Base-by-base conservation (phyloP, 345 rosid genomes). In the Citrus maxima region DNA sequence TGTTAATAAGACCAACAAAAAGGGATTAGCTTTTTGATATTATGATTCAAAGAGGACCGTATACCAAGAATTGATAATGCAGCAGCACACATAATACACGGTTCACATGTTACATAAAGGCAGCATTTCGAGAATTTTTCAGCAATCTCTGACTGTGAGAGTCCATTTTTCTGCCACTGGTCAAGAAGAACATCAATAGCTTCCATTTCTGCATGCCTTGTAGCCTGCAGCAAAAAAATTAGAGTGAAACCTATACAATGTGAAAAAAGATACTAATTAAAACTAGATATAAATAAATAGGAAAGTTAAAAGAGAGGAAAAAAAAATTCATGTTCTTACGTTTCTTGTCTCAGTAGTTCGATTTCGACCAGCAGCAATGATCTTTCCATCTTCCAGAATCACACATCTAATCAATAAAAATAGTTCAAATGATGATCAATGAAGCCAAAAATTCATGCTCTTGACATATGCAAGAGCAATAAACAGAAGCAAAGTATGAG, bases 161-260 rank as follows among this genome's bases (percentile, higher is more conserved):
- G 90, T 70, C 90, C 86, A 71, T 71, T 70, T 83, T 80, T 84
- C 73, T 79, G 88, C 97, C 99, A 93, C 78, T 84, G 84, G 72
- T 81, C 85, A n/a, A 88, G 85, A 80, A 94, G 93, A 82, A 77
- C 30, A 82, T 96, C 97, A 75, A 89, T 86, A 70, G 95, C 97
- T 79, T 96, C 98, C 97, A 93, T 96, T 88, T 94, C 98, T 13
- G 97, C 98, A 88, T 96, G 97, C 84, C 94, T 94, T 35, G 95
- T 87, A 42, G 97, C 99, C 40, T 46, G 61, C 28, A 42, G 35
- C 38, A 42, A 34, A n/a, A 27, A 74, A 54, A 70, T 25, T n/a
- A 35, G 3, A 12, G 18, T 13, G 51, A 54, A 18, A 54, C 6
- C 2, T 54, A 54, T 4, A 54, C 0, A 54, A 18, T 54, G 58